Evolutionary conservation across 2,329 filamentous ascomycete species (phyloP).

Genomic region (Ophiostoma quercus): DNA sequence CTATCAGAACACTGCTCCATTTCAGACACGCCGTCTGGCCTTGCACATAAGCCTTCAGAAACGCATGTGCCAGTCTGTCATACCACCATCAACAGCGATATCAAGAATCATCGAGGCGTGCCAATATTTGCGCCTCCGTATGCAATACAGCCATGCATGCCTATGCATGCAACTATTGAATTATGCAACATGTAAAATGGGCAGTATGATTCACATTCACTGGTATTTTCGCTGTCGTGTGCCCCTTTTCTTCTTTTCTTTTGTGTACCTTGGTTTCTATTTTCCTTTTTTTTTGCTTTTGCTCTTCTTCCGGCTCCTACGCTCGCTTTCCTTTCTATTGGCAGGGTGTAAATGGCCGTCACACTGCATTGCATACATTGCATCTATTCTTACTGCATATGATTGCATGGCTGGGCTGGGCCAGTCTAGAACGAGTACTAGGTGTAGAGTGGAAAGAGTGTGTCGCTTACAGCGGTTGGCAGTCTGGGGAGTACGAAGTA

Average conservation of each 20-base stretch:
- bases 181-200: background rate
- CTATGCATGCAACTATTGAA: background rate
- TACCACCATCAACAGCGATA: background rate
- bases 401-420: background rate
- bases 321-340: background rate
- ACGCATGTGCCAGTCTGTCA: background rate
- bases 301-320: background rate
- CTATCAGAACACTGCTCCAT: too few species aligned
- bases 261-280: background rate
- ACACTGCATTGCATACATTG: background rate
- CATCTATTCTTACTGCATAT: background rate
- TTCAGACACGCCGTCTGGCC: too few species aligned
- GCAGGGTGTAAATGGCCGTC: background rate
- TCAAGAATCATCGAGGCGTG: background rate
- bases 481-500: background rate
- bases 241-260: background rate
- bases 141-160: background rate
- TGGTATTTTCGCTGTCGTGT: background rate
- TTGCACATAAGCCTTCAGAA: too few species aligned
- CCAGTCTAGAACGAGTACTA: background rate
- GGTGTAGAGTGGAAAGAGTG: background rate
- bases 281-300: background rate
- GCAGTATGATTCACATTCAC: background rate
- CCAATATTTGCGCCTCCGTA: background rate
- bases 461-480: background rate